Base-by-base conservation (phyloP, 108 stramenopile species). In the Pseudonitzschia multistriata region DNA sequence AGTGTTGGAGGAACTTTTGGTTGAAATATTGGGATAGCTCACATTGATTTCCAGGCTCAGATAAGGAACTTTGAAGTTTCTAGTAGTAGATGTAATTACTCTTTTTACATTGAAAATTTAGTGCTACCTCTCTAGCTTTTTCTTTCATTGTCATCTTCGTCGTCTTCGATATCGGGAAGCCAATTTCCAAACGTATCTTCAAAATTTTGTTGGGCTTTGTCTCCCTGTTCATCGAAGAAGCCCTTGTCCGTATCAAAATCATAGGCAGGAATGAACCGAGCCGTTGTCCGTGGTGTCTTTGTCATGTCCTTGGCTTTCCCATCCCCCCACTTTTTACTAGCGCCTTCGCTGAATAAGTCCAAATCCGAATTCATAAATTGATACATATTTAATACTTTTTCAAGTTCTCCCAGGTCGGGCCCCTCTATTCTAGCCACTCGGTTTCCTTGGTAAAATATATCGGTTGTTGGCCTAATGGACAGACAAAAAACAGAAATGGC, bases 351-450 rank as follows among this genome's bases (percentile, higher is more conserved):
- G 71, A 89, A 89, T 45, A 89, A 60, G 67, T 89, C 88, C 56
- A 86, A 64, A 19, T 86, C 61, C 10, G 83, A 81, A 71, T 86
- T 86, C 55, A 74, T 70, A 59, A 84, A 74, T 62, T 85, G 85
- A 63, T 83, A 89, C 70, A 66, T 74, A 19, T 74, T 34, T 60
- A 89, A 45, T 49, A 78, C 57, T 40, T 80, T 72, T 71, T 86
- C 79, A 60, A 89, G 33, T 62, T 89, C 85, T 34, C 40, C 55
- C 3, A 74, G 17, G 3, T 49, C 53, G 6, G 57, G 47, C 7
- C 88, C 88, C 68, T 82, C 75, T 13, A 89, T 67, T 57, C 88
- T 64, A 27, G 85, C 85, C 14, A 89, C 88, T 31, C 88, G 74
- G 59, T 85, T 83, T 0, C 87, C 87, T 28, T 63, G 48, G 59